Evolutionary conservation across 306 rosid genomes (phyloP).

Genomic region (Begonia loranthoides): DNA sequence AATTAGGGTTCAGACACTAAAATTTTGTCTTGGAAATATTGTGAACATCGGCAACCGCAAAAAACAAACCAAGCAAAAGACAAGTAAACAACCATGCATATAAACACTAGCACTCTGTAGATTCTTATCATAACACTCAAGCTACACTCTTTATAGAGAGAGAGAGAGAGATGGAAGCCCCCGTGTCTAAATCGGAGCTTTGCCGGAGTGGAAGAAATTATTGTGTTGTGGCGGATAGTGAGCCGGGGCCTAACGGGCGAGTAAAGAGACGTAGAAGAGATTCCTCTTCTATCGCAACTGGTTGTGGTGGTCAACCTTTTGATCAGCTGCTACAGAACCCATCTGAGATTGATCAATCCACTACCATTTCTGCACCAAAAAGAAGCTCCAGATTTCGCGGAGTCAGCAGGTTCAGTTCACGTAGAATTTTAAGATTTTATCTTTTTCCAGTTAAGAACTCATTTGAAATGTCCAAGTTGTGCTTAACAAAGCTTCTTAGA

Average conservation of each 20-base stretch:
- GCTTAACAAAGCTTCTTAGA: no score
- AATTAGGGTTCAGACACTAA: slow-evolving; percentile 14
- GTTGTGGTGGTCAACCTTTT: slow-evolving; percentile 17
- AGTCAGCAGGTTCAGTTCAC: slow-evolving; percentile 22
- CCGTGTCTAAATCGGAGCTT: slow-evolving; percentile 26
- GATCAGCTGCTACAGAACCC: slow-evolving; percentile 15
- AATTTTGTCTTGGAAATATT: slow-evolving; percentile 17
- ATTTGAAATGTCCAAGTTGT: no score
- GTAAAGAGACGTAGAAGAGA: slow-evolving; percentile 42
- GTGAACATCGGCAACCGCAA: slow-evolving; percentile 30
- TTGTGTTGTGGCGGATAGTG: slow-evolving; percentile 26
- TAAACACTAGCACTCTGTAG: not conserved
- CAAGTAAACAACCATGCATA: slow-evolving; percentile 15
- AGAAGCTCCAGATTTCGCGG: slow-evolving; percentile 37
- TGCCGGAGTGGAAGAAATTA: slow-evolving; percentile 23
- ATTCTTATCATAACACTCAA: no score
- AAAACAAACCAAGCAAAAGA: slow-evolving; percentile 19
- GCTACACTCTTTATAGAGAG: no score
- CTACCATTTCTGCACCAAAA: slow-evolving; percentile 14
- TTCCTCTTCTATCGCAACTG: slow-evolving; percentile 11
- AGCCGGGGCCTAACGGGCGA: slow-evolving; percentile 17
- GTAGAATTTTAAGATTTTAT: not conserved
- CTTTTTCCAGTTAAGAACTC: no score
- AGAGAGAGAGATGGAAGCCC: slow-evolving; percentile 24
- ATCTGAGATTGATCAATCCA: slow-evolving; percentile 17